Percentiles rank a stretch among this genome's conserved stretches.
phyloP scores from a whole-genome alignment of 2,329 filamentous ascomycete genomes.

The Dichotomopilus funicola region DNA sequence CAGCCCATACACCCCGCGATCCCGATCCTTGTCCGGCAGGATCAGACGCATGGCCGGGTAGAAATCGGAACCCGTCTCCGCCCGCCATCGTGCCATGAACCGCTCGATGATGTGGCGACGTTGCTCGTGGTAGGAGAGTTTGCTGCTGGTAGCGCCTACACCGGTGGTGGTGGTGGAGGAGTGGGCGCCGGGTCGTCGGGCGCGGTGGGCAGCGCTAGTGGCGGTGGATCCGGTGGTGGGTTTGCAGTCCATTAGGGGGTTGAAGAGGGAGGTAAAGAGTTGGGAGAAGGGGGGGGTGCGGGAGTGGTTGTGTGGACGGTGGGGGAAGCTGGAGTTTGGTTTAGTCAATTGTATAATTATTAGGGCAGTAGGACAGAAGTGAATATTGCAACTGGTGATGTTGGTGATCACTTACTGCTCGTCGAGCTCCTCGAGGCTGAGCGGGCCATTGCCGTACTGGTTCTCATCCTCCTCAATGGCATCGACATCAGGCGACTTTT shows the following conservation, averaged over 20 bases:
- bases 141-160: not conserved
- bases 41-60: slow-evolving; percentile 90
- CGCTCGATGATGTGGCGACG: slow-evolving; percentile 74
- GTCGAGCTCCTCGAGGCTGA: slow-evolving; percentile 38
- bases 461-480: slow-evolving; percentile 45
- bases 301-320: not conserved
- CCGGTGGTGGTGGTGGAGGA: slow-evolving; percentile 39
- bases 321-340: not conserved
- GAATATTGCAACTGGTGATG: no score
- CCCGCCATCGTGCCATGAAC: slow-evolving; percentile 82
- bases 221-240: slow-evolving; percentile 56
- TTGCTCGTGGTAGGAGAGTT: slow-evolving; percentile 57
- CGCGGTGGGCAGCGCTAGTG: not conserved
- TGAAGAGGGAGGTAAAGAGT: slow-evolving; percentile 71
- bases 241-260: slow-evolving; percentile 70
- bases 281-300: slow-evolving; percentile 73
- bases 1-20: slow-evolving; percentile 85
- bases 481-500: slow-evolving; percentile 31
- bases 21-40: slow-evolving; percentile 84
- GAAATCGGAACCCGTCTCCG: slow-evolving; percentile 83
- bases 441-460: slow-evolving; percentile 40
- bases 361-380: no score
- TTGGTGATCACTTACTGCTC: slow-evolving; percentile 21
- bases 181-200: slow-evolving; percentile 39
- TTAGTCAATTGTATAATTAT: not conserved